Base-by-base conservation (phyloP, 2,329 filamentous ascomycete genomes). In the Trichophyton benhamiae region DNA sequence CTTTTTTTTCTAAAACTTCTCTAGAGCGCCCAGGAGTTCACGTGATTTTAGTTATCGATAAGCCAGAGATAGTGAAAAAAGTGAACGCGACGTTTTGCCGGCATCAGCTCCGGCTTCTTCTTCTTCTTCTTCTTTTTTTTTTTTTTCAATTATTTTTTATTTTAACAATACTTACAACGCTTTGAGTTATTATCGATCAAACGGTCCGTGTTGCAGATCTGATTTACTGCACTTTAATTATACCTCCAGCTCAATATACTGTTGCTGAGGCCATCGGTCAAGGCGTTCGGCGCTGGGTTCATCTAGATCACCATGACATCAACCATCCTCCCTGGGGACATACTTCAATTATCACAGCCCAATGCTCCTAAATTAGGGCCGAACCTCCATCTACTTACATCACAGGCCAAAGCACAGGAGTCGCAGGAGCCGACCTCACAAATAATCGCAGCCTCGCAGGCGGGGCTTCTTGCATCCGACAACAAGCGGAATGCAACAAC, bases 261-360 rank as follows among this genome's bases (percentile, higher is more conserved):
- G 20, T 52, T 52, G 46, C 46, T 22, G 22, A 52, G 46, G 22
- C 46, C 7, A 25, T 55, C 27, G n/a, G 52, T 17, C 27, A 17
- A 38, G 33, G 27, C n/a, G 52, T 25, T 30, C 15, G 13, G 2
- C 22, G 15, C 6, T 4, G 33, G 22, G 3, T 5, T 57, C 30
- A 38, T 22, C 53, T 17, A 57, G 52, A 70, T 53, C 11, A 38
- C 1, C 9, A 87, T 87, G 84, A 74, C 81, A 25, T 76, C 80
- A n/a, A 76, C 92, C 64, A 83, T 96, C 64, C 83, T 97, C 5
- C 94, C 94, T 0, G 91, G 94, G 66, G 91, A 96, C 68, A 72
- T 82, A 0, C 79, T 82, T 27, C 75, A 82, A 41, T 80, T 95
- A 42, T 80, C 79, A 63, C 79, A 79, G 3, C 20, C 49, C 27